Conservation (phyloP, 169 alveolate species). For the Perkinsus chesapeaki region DNA sequence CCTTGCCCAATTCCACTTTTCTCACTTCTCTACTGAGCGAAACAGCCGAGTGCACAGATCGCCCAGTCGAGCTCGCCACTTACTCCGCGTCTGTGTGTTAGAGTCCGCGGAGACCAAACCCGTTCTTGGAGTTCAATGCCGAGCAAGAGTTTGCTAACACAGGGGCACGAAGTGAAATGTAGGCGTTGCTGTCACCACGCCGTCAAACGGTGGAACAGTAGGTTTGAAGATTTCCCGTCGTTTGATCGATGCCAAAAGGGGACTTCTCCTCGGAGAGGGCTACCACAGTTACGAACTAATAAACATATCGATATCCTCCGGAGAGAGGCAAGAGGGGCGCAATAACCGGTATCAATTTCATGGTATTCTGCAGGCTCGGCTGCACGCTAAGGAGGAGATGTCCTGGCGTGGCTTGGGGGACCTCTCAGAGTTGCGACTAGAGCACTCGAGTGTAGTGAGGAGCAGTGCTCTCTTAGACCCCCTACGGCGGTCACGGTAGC, state of each 20-base stretch:
- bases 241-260: too few species aligned
- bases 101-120: not conserved
- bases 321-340: not conserved
- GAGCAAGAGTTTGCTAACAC: not conserved
- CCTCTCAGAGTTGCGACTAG: not conserved
- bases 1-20: too few species aligned
- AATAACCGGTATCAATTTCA: too few species aligned
- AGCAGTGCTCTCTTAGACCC: not conserved
- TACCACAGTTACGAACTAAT: too few species aligned
- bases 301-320: not conserved
- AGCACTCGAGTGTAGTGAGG: not conserved
- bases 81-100: not conserved
- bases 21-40: too few species aligned
- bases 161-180: not conserved
- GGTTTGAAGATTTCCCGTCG: not conserved
- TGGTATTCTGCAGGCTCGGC: not conserved
- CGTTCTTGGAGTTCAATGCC: not conserved
- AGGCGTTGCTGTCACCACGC: not conserved
- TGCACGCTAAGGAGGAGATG: not conserved
- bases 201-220: not conserved
- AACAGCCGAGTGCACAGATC: too few species aligned
- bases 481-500: not conserved
- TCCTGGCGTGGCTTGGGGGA: not conserved
- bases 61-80: not conserved
- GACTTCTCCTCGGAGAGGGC: too few species aligned